A percentile compares a stretch with the other conserved stretches of the same genome.
phyloP scores from a whole-genome alignment of 129 eudicot species.

The Tagetes erecta region DNA sequence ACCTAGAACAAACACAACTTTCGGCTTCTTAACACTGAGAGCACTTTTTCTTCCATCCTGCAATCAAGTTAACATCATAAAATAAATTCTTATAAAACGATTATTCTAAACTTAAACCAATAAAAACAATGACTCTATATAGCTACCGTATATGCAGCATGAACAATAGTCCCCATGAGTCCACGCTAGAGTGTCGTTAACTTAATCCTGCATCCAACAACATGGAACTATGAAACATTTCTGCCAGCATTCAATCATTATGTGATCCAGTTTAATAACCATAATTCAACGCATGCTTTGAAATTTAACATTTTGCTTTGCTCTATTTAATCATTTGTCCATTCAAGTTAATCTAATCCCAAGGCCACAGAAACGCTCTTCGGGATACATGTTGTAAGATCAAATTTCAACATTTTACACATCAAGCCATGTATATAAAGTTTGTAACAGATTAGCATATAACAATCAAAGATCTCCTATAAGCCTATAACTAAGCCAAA shows the following conservation, averaged over 20 bases:
- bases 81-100: neutral
- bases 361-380: neutral
- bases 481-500: slow-evolving; percentile 4
- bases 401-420: neutral
- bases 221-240: slow-evolving; percentile 6
- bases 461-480: neutral
- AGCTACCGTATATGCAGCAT: slow-evolving; percentile 49
- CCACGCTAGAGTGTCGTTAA: slow-evolving; percentile 14
- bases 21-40: slow-evolving; percentile 51
- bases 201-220: slow-evolving; percentile 34
- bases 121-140: neutral
- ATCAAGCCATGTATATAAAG: too few relatives aligned
- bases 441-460: neutral
- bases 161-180: slow-evolving; percentile 63
- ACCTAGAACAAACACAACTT: slow-evolving; percentile 73
- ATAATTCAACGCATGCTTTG: neutral
- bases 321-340: neutral
- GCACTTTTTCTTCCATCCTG: slow-evolving; percentile 61
- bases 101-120: neutral
- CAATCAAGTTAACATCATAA: slow-evolving; percentile 28
- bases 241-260: neutral
- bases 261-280: neutral
- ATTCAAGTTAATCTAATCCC: neutral
- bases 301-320: neutral
- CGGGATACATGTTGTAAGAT: neutral